Evolutionary conservation across 2,329 filamentous ascomycete species (phyloP).

Genomic region (Clonostachys chloroleuca): DNA sequence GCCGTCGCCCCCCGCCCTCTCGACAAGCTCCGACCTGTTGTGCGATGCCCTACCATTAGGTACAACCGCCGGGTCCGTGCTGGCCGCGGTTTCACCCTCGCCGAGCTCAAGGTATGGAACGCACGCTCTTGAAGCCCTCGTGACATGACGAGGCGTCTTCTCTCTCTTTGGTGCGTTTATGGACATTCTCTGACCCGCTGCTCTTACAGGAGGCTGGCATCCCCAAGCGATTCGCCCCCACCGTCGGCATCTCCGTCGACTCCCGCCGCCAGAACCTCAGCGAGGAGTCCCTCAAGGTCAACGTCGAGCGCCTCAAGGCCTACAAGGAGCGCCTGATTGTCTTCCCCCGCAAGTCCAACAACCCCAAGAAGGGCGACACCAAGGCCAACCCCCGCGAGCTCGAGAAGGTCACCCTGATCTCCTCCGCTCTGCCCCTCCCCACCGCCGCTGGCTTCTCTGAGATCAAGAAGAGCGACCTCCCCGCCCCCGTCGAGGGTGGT

Average conservation of each 20-base stretch:
- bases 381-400: slow-evolving; percentile 74
- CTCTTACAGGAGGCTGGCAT: slow-evolving; percentile 79
- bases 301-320: slow-evolving; percentile 96
- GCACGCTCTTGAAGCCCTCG: too few species aligned
- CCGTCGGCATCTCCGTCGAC: slow-evolving; percentile 97
- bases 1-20: slow-evolving; percentile 93
- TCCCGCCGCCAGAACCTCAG: slow-evolving; percentile 94
- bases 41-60: slow-evolving; percentile 96
- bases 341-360: slow-evolving; percentile 92
- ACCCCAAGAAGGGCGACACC: slow-evolving; percentile 90
- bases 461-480: slow-evolving; percentile 79
- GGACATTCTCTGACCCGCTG: slow-evolving; percentile 20
- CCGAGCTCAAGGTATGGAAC: slow-evolving; percentile 88
- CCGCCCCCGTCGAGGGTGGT: slow-evolving; percentile 71
- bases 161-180: too few species aligned
- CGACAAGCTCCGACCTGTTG: slow-evolving; percentile 93
- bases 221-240: slow-evolving; percentile 87
- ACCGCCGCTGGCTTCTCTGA: slow-evolving; percentile 61
- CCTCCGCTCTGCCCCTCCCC: slow-evolving; percentile 68
- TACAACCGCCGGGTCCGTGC: slow-evolving; percentile 98
- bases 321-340: slow-evolving; percentile 96
- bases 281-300: slow-evolving; percentile 89
- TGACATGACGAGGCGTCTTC: too few species aligned
- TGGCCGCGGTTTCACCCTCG: slow-evolving; percentile 95
- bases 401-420: slow-evolving; percentile 44